Base-by-base conservation (phyloP, 2,329 filamentous ascomycete species). In the Microdochium nivale region DNA sequence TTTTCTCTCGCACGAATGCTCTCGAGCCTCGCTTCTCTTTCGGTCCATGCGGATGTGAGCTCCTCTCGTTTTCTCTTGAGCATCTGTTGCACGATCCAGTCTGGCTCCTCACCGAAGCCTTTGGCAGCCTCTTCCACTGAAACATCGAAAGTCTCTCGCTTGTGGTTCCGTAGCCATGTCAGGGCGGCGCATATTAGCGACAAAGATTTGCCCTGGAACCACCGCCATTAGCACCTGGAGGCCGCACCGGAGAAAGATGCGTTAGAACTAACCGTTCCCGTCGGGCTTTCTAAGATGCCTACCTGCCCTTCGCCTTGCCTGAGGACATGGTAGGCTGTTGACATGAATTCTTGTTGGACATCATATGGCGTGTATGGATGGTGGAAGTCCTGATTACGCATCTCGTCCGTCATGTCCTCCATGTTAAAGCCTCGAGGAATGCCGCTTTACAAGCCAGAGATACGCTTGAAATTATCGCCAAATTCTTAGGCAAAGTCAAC, bases 241-340 rank as follows among this genome's bases (percentile, higher is more conserved):
- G 30, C 32, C 48, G 16, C 25, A 32, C 32, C 47, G 43, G 23
- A 40, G 47, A 37, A 14, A 2, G 49, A 11, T 30, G 32, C 19
- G 21, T 48, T 30, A 16, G 25, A 25, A 68, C 70, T 57, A 64
- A 79, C 78, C 55, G 82, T 87, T 67, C 91, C 91, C 43, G 91
- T 96, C n/a, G 91, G 91, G 47, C 89, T 95, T 65, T 96, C 91
- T 47, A 96, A 84, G 44, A 96, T 90, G 27, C 88, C 91, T 47
- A 96, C 77, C 62, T 91, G 88, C 9, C 88, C 86, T 43, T 86
- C 67, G 3, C 80, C 79, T 24, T 62, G 62, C 58, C 95, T 84
- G 25, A 96, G 79, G 54, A 90, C 88, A 49, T 81, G 71, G 64
- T 95, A 96, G 4, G 94, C 78, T 1, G 86, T 80, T 58, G 77